A percentile compares a stretch with the other conserved stretches of the same genome.
Evolutionary conservation across 441 rosid genomes (phyloP).

Genomic region (Raphanus hybrid): DNA sequence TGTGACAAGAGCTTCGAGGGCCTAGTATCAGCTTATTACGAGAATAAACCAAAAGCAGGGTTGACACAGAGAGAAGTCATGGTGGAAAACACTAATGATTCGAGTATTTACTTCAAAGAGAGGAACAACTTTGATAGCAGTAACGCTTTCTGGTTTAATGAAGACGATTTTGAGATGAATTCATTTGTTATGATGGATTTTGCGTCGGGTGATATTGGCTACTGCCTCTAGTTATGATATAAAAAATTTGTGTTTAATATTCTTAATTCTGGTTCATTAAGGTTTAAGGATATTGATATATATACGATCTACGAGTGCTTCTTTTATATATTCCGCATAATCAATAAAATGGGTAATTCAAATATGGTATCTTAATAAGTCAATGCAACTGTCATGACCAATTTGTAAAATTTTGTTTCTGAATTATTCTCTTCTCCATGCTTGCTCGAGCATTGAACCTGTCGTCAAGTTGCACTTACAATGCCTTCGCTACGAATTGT

Average conservation of each 20-base stretch:
- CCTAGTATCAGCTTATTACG: background rate
- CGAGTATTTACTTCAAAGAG: background rate
- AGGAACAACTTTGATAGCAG: constrained; percentile 3
- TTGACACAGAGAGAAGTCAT: background rate
- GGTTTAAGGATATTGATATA: background rate
- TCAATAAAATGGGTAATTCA: background rate
- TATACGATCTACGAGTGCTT: background rate
- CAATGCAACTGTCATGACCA: background rate
- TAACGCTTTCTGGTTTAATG: constrained; percentile 28
- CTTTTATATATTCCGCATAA: constrained; percentile 3
- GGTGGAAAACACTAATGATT: background rate
- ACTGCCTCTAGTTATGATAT: constrained; percentile 21
- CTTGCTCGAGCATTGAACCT: background rate
- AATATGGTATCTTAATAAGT: background rate
- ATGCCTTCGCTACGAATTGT: background rate
- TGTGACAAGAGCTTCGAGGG: constrained; percentile 17
- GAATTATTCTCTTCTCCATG: background rate
- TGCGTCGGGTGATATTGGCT: constrained; percentile 18
- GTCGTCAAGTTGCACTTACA: background rate
- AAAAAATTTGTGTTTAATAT: background rate
- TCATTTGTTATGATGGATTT: constrained; percentile 34
- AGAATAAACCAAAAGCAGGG: background rate
- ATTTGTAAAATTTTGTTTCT: background rate
- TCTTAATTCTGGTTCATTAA: background rate
- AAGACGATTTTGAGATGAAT: constrained; percentile 22